Evolutionary conservation across 1,284 basidiomycete species (phyloP).

Genomic region (Coriolopsis trogii): DNA sequence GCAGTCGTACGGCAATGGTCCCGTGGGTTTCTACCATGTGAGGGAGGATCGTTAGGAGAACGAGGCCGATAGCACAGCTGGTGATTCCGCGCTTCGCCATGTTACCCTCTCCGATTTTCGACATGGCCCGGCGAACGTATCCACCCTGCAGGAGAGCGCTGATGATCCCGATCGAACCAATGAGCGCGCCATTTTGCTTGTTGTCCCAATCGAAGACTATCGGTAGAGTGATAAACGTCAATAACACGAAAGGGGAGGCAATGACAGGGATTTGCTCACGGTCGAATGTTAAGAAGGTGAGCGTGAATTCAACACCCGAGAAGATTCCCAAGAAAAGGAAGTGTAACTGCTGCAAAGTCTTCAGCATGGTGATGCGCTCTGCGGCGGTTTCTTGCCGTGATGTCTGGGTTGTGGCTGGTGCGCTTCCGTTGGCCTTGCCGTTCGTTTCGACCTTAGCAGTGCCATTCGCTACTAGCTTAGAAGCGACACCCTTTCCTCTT

Average conservation of each 20-base stretch:
- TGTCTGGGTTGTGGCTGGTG: slow-evolving; percentile 16
- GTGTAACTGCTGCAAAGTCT: slow-evolving; percentile 66
- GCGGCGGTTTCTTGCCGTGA: slow-evolving; percentile 42
- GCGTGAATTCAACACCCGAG: slow-evolving; percentile 90
- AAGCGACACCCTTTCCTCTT: slow-evolving; percentile 42
- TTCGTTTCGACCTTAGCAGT: slow-evolving; percentile 20
- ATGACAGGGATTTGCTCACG: slow-evolving; percentile 49
- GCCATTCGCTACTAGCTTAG: slow-evolving; percentile 26
- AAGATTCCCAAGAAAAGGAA: slow-evolving; percentile 86
- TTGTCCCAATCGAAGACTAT: slow-evolving; percentile 88
- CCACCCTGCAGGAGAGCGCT: slow-evolving; percentile 89
- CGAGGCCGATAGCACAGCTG: slow-evolving; percentile 70
- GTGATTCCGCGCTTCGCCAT: slow-evolving; percentile 81
- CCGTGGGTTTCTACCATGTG: slow-evolving; percentile 47
- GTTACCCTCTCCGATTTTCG: slow-evolving; percentile 71
- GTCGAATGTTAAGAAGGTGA: slow-evolving; percentile 90
- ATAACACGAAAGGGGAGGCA: neutral
- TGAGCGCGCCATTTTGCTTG: slow-evolving; percentile 84
- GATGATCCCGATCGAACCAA: slow-evolving; percentile 87
- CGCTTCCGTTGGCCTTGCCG: slow-evolving; percentile 17
- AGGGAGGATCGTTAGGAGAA: slow-evolving; percentile 72
- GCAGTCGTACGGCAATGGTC: slow-evolving; percentile 53
- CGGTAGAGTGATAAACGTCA: no score
- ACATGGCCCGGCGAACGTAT: slow-evolving; percentile 79
- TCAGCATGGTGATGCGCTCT: slow-evolving; percentile 54